These are phyloP conservation scores for Diospyros lotus DNA, from an alignment of 148 eudicot species.

Conservation along the genomic window DNA sequence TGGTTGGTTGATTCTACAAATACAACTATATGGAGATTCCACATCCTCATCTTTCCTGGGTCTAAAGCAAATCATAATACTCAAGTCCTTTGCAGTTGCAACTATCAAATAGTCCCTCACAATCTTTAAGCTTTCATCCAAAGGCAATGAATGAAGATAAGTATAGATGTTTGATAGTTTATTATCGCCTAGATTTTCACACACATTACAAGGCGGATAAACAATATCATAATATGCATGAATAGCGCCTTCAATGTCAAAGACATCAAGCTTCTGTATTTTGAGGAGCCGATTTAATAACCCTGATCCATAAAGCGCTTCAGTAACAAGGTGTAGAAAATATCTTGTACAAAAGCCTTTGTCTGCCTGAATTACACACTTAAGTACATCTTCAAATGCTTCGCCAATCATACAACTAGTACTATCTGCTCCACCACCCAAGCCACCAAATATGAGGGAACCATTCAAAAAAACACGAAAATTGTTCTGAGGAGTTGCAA, in stretches of 20 bases:
- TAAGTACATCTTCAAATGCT: no score
- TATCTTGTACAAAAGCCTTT: conserved; percentile 46
- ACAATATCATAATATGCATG: conserved; percentile 85
- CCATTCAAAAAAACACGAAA: conserved; percentile 88
- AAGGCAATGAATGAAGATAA: conserved; percentile 57
- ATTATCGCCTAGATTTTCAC: conserved; percentile 38
- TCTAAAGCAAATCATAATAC: conserved; percentile 82
- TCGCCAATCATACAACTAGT: conserved; percentile 35
- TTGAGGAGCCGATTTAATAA: conserved; percentile 66
- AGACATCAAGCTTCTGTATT: conserved; percentile 74
- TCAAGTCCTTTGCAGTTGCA: conserved; percentile 94
- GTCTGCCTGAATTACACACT: no score
- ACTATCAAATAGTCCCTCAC: conserved; percentile 78
- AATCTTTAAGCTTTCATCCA: conserved; percentile 66
- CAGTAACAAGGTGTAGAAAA: conserved; percentile 65
- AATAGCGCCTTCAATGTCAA: conserved; percentile 92
- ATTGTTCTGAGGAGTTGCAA: conserved; percentile 82
- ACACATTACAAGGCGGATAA: conserved; percentile 74
- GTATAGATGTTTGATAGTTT: conserved; percentile 28
- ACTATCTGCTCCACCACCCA: conserved; percentile 57
- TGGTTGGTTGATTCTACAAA: conserved; percentile 62
- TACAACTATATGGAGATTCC: conserved; percentile 41
- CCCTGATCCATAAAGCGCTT: conserved; percentile 50
- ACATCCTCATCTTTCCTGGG: conserved; percentile 43
- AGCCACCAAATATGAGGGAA: conserved; percentile 67